A percentile compares a stretch with the other conserved stretches of the same genome.
Evolutionary conservation across 1,139 yeast species (phyloP).

Genomic region (Candida mesenterica): DNA sequence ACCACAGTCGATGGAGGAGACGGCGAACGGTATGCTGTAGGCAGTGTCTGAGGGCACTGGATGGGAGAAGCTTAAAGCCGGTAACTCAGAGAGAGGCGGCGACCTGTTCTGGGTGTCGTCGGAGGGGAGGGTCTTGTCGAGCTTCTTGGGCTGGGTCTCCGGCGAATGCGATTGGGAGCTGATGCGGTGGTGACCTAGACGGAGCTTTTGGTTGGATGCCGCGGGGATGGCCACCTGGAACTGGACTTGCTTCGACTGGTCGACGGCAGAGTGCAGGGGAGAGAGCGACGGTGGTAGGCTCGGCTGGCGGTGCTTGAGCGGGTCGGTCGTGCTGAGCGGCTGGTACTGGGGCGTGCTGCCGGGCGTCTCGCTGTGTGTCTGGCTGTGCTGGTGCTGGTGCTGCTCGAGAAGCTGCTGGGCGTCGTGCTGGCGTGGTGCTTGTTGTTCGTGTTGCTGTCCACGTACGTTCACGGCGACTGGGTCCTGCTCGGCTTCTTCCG

Average conservation of each 20-base stretch:
- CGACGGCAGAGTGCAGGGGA: not conserved
- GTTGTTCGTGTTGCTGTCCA: not conserved
- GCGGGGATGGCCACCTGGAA: constrained; percentile 2
- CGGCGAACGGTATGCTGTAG: not conserved
- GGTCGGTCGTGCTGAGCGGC: too few species aligned
- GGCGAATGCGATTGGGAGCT: constrained; percentile 1
- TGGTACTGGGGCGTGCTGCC: too few species aligned
- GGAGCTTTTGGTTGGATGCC: constrained; percentile 1
- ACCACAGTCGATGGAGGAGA: not conserved
- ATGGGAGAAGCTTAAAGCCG: not conserved
- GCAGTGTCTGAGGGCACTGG: not conserved
- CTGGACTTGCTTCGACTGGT: constrained; percentile 1
- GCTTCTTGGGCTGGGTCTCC: not conserved
- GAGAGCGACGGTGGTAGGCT: constrained; percentile 1
- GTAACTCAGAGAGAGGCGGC: not conserved
- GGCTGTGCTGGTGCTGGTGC: not conserved
- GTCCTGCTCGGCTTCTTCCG: not conserved
- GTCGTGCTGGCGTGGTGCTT: not conserved
- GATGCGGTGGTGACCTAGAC: not conserved
- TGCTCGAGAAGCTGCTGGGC: not conserved
- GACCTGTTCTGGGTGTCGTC: not conserved
- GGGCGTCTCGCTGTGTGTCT: not conserved
- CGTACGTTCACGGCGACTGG: too few species aligned
- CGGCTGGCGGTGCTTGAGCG: not conserved
- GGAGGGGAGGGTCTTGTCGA: too few species aligned